These are phyloP conservation scores for Vitellaria paradoxa DNA, from an alignment of 179 eudicot genomes.

Conservation along the genomic window DNA sequence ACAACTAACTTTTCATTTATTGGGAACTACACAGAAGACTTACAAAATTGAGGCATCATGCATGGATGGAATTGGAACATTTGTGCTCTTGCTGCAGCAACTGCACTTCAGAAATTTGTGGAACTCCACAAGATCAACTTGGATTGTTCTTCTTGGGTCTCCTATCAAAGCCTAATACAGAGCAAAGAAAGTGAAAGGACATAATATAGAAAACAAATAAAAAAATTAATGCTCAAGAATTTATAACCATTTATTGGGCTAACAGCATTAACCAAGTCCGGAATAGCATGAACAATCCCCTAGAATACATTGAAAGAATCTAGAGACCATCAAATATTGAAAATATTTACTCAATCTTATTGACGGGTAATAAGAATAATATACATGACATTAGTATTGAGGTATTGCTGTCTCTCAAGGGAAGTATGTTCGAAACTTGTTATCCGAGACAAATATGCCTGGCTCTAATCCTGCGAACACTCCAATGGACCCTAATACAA, in stretches of 20 bases:
- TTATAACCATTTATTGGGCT: neutral
- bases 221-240: neutral
- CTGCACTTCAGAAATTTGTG: slow-evolving; percentile 58
- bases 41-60: slow-evolving; percentile 84
- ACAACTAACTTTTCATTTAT: neutral
- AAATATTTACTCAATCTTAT: neutral
- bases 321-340: too few species aligned
- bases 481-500: too few species aligned
- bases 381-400: neutral
- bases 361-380: neutral
- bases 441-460: too few species aligned
- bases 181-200: neutral
- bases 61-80: slow-evolving; percentile 52
- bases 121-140: slow-evolving; percentile 77
- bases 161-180: slow-evolving; percentile 69
- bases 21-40: slow-evolving; percentile 26
- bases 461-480: too few species aligned
- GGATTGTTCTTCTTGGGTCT: slow-evolving; percentile 80
- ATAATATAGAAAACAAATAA: neutral
- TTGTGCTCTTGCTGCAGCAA: slow-evolving; percentile 66
- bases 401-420: too few species aligned
- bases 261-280: neutral
- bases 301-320: neutral
- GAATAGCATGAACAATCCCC: neutral
- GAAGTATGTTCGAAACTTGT: too few species aligned